Evolutionary conservation across 2,329 filamentous ascomycete genomes (phyloP), one percentile per base, ranked within the genome.

Genomic region (Coniochaeta sp.): DNA sequence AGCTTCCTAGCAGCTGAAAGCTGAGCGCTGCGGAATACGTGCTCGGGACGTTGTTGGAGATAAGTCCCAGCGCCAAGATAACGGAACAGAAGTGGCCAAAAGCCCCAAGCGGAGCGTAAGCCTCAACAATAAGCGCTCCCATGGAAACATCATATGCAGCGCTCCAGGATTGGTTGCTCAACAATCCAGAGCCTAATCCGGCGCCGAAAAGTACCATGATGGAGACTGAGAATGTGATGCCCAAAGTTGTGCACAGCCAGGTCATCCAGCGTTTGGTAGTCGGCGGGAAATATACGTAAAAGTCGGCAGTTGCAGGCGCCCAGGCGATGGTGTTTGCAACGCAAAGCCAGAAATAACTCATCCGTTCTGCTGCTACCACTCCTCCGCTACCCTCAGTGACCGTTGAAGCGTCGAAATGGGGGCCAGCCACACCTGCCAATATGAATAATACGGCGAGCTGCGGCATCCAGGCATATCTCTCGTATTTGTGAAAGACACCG

Each of bases 281-380:
- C 28, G 67, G 65, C 0, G 70, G 68, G 58, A 69, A 72, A 62
- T 73, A 89, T 59, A 88, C 85, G 65, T 88, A 87, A 68, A 85
- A 89, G 69, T 89, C 87, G 0, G 83, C 83, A 17, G 82, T 84
- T 1, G 80, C 79, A 4, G 83, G 82, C 1, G 82, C 75, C 69
- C 88, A 90, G 1, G 85, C 86, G 58, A 88, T 81, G 7, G 84
- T 83, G 1, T 82, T 81, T 24, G 85, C 85, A 10, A 89, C 75
- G 64, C 84, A 89, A 54, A 91, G 76, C 10, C 83, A 87, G 71
- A 91, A 88, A 71, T 89, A 91, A 4, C 85, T 88, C 32, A 91
- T 74, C 2, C 82, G 75, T 61, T 83, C 82, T 28, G 83, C 86
- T 14, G 75, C 73, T 6, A 86, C 66, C 2, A 82, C 84, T 44